Evolutionary conservation across 2,329 filamentous ascomycete genomes (phyloP).

Genomic region (Neofusicoccum sp.): DNA sequence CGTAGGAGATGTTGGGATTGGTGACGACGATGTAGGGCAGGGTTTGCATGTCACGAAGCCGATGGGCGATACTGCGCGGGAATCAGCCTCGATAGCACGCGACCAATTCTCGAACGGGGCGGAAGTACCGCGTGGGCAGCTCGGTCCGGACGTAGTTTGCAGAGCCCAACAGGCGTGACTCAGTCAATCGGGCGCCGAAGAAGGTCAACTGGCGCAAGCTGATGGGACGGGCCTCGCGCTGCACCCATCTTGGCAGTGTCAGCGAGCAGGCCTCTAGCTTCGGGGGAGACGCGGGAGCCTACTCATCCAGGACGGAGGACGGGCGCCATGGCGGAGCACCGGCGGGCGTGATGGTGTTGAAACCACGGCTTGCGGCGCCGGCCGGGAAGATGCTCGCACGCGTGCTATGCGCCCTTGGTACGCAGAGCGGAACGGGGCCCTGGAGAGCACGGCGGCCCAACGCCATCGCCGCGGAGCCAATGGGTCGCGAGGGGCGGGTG

Average conservation of each 20-base stretch:
- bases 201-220: conserved; percentile 95
- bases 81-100: conserved; percentile 1
- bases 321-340: conserved; percentile 57
- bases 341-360: not conserved
- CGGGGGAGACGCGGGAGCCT: conserved; percentile 26
- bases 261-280: conserved; percentile 18
- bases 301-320: conserved; percentile 60
- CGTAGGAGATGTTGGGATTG: conserved; percentile 90
- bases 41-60: conserved; percentile 94
- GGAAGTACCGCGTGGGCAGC: conserved; percentile 71
- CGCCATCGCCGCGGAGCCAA: conserved; percentile 2
- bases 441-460: no score
- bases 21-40: conserved; percentile 93
- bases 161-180: conserved; percentile 83
- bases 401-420: not conserved
- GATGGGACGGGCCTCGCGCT: conserved; percentile 89
- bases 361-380: not conserved
- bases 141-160: conserved; percentile 98
- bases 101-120: not conserved
- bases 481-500: not conserved
- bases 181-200: conserved; percentile 90
- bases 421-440: no score
- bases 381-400: not conserved
- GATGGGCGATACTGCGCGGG: conserved; percentile 72
- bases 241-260: conserved; percentile 70